phyloP scores from a whole-genome alignment of 2,329 filamentous ascomycete species.

The Myriosclerotinia scirpicola region DNA sequence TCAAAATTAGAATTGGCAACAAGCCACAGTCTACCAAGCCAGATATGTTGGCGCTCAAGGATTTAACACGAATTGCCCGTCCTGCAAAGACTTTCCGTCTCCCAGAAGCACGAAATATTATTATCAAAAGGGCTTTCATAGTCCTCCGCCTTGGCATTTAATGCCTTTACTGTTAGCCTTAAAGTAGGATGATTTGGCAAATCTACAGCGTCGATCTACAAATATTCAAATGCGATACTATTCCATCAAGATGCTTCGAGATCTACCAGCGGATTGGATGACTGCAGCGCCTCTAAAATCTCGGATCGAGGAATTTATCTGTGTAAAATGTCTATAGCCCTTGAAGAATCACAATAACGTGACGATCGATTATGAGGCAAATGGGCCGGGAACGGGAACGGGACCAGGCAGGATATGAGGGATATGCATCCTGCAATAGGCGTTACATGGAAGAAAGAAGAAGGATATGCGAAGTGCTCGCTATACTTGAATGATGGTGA shows the following conservation, averaged over 20 bases:
- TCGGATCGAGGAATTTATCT: not conserved
- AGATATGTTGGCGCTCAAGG: conserved; percentile 66
- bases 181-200: conserved; percentile 3
- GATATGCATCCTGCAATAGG: not conserved
- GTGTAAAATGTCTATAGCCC: too few relatives aligned
- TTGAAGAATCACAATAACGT: too few relatives aligned
- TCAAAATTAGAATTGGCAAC: conserved; percentile 53
- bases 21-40: too few relatives aligned
- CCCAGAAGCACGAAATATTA: conserved; percentile 74
- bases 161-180: not conserved
- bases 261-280: conserved; percentile 11
- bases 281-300: not conserved
- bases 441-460: conserved; percentile 22
- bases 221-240: too few relatives aligned
- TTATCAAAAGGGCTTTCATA: conserved; percentile 70
- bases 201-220: not conserved
- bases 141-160: not conserved
- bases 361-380: not conserved
- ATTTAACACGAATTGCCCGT: conserved; percentile 77
- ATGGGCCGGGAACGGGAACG: not conserved
- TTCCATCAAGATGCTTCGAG: too few relatives aligned
- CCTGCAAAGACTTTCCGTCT: conserved; percentile 88
- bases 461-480: conserved; percentile 41
- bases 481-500: conserved; percentile 25
- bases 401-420: not conserved